phyloP scores from a whole-genome alignment of 192 early-diverging fungal species.

The Gryganskiella cystojenkinii region DNA sequence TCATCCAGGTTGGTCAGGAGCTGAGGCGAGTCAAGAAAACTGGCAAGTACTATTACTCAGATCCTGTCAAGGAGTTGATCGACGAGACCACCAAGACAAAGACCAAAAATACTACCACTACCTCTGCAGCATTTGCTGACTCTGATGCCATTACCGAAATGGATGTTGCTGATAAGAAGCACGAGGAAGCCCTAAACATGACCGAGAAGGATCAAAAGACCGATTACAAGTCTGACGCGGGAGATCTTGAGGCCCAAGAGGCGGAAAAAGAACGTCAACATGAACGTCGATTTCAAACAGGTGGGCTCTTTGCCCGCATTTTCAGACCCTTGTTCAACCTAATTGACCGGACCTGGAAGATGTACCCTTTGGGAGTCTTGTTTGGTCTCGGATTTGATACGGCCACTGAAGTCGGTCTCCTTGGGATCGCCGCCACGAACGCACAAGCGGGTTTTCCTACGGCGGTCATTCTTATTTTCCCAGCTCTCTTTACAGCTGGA shows the following conservation, averaged over 20 bases:
- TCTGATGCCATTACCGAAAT: neutral
- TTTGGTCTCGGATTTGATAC: conserved; percentile 84
- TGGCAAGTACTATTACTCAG: conserved; percentile 16
- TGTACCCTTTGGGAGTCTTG: conserved; percentile 70
- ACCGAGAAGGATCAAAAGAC: neutral
- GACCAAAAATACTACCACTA: too few species aligned
- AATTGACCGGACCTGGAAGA: conserved; percentile 71
- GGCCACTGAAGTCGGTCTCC: conserved; percentile 69
- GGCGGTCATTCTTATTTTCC: conserved; percentile 67
- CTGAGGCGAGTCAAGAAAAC: conserved; percentile 3
- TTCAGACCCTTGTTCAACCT: conserved; percentile 61
- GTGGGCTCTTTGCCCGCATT: conserved; percentile 57
- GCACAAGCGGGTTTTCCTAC: conserved; percentile 57
- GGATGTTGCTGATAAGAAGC: neutral
- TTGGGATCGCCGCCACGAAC: conserved; percentile 68
- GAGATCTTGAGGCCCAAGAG: too few species aligned
- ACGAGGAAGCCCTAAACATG: neutral
- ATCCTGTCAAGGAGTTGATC: conserved; percentile 17
- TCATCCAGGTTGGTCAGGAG: conserved; percentile 43
- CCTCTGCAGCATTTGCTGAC: neutral
- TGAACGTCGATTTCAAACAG: conserved; percentile 1
- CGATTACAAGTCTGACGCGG: too few species aligned
- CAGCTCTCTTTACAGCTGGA: conserved; percentile 71
- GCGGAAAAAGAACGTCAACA: too few species aligned
- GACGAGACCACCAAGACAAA: neutral